A percentile compares a stretch with the other conserved stretches of the same genome.
phyloP scores from a whole-genome alignment of 2,329 filamentous ascomycete genomes.

The Fusarium sp. region DNA sequence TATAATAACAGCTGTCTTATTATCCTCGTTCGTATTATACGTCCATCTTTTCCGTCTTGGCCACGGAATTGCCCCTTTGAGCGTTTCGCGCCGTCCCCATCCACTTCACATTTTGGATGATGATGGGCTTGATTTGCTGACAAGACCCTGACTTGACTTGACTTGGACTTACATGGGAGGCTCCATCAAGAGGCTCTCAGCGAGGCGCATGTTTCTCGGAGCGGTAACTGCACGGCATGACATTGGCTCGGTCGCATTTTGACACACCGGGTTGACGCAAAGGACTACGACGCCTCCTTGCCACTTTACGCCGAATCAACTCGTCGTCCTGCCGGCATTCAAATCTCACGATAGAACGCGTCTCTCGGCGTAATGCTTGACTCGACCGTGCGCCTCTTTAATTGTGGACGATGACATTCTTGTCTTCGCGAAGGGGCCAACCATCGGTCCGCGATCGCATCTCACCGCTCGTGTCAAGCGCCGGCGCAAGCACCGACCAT shows the following conservation, averaged over 20 bases:
- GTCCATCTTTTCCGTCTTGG: conserved; percentile 6
- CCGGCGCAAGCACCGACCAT: conserved; percentile 8
- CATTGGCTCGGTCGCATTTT: conserved; percentile 23
- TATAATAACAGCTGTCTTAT: conserved; percentile 18
- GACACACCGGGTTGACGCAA: conserved; percentile 13
- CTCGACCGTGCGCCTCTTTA: not conserved
- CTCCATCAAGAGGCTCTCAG: conserved; percentile 5
- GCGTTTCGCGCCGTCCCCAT: conserved; percentile 9
- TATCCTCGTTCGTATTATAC: not conserved
- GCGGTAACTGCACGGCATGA: conserved; percentile 4
- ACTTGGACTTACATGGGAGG: conserved; percentile 4
- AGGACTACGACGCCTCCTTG: conserved; percentile 29
- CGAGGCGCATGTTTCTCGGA: not conserved
- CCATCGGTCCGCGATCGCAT: conserved; percentile 17
- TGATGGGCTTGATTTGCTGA: conserved; percentile 26
- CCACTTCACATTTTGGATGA: conserved; percentile 18
- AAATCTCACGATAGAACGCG: conserved; percentile 3
- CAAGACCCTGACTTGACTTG: conserved; percentile 31
- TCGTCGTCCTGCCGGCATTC: conserved; percentile 11
- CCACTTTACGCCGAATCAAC: conserved; percentile 15
- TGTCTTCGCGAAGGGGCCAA: conserved; percentile 15
- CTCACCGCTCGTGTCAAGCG: conserved; percentile 22
- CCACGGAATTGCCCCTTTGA: conserved; percentile 5
- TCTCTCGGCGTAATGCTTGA: not conserved
- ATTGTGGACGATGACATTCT: conserved; percentile 24